Percentiles rank a stretch among this genome's conserved stretches.
Evolutionary conservation across 2,329 filamentous ascomycete species (phyloP).

Genomic region (Shiraia bambusicola): DNA sequence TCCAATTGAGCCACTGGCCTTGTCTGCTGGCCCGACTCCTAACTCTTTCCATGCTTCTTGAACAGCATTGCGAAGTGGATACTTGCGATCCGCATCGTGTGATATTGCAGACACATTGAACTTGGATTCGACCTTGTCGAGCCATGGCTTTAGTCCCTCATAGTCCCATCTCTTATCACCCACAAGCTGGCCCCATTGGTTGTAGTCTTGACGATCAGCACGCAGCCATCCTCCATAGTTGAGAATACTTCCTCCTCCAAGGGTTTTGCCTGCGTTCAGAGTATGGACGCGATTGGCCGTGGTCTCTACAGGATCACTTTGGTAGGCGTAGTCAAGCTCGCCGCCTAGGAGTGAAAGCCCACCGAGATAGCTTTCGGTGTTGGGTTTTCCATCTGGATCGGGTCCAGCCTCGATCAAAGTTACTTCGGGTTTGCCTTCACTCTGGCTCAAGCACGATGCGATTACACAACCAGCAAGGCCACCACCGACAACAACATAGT

Average conservation of each 20-base stretch:
- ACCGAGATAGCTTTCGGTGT: constrained; percentile 28
- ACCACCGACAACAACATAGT: constrained; percentile 46
- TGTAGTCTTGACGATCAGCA: constrained; percentile 45
- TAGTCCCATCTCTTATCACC: constrained; percentile 49
- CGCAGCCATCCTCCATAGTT: constrained; percentile 49
- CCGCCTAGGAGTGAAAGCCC: constrained; percentile 33
- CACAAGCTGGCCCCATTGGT: constrained; percentile 44
- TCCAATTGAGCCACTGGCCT: not conserved
- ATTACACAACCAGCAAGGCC: constrained; percentile 43
- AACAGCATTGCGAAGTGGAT: constrained; percentile 43
- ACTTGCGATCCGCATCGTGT: constrained; percentile 28
- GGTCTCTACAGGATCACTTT: constrained; percentile 33
- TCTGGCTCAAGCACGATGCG: constrained; percentile 36
- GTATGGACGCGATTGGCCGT: constrained; percentile 25
- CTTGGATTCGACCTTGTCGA: constrained; percentile 44
- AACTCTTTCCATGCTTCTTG: constrained; percentile 43
- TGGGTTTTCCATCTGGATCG: constrained; percentile 25
- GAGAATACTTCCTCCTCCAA: constrained; percentile 47
- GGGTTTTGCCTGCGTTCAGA: constrained; percentile 42
- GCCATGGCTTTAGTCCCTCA: constrained; percentile 47
- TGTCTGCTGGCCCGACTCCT: constrained; percentile 30
- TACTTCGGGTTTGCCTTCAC: constrained; percentile 9
- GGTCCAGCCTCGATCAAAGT: constrained; percentile 46
- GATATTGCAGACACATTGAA: constrained; percentile 17
- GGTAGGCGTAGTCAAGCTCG: constrained; percentile 43